phyloP scores from a whole-genome alignment of 1,139 yeast genomes.

The Kurtzmaniella quercitrusa region DNA sequence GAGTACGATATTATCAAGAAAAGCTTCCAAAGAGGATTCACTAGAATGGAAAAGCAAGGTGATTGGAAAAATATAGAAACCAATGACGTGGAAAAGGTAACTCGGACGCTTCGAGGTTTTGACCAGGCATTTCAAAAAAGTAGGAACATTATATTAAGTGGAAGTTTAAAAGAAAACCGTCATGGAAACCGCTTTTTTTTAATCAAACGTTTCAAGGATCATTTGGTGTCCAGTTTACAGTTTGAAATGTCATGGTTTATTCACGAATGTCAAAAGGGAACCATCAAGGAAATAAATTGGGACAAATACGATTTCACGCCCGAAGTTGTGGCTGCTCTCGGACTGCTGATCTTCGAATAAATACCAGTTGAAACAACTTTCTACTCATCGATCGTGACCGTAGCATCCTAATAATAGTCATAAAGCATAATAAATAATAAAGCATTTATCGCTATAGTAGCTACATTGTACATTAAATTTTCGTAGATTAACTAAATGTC shows the following conservation, averaged over 20 bases:
- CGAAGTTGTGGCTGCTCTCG: constrained; percentile 5
- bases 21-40: constrained; percentile 26
- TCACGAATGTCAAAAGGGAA: constrained; percentile 21
- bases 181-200: constrained; percentile 20
- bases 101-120: constrained; percentile 26
- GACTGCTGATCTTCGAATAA: not conserved
- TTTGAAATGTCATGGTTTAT: constrained; percentile 43
- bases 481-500: too few relatives aligned
- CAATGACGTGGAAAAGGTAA: not conserved
- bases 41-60: constrained; percentile 15
- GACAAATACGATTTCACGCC: constrained; percentile 23
- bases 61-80: constrained; percentile 25
- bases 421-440: too few relatives aligned
- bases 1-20: constrained; percentile 31
- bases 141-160: constrained; percentile 3
- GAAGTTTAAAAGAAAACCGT: constrained; percentile 1
- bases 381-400: too few relatives aligned
- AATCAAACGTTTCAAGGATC: constrained; percentile 33
- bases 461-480: too few relatives aligned
- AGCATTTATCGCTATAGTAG: too few relatives aligned
- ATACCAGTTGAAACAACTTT: not conserved
- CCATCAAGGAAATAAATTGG: constrained; percentile 22
- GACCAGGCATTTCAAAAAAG: constrained; percentile 17
- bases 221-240: constrained; percentile 35
- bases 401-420: too few relatives aligned